Percentiles rank a stretch among this genome's conserved stretches.
Conservation (phyloP, 2,329 filamentous ascomycete species). For the Verticillium klebahnii region DNA sequence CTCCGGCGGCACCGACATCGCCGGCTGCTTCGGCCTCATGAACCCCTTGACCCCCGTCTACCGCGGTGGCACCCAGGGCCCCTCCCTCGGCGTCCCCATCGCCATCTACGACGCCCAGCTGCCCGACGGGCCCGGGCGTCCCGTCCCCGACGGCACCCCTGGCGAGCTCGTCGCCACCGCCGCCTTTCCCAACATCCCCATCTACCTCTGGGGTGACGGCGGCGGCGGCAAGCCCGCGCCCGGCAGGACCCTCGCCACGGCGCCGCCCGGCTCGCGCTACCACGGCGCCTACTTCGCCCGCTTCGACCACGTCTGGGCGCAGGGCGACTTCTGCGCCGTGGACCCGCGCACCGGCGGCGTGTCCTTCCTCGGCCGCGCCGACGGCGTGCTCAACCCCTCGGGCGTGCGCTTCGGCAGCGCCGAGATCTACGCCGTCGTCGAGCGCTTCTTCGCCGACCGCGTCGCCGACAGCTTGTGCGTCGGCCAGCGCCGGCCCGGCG, state of each 20-base stretch:
- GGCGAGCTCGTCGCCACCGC: conserved; percentile 70
- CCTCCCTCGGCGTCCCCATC: conserved; percentile 43
- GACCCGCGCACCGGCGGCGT: conserved; percentile 64
- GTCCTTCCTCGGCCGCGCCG: conserved; percentile 64
- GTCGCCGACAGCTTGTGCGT: conserved; percentile 75
- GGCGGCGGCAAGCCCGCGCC: conserved; percentile 14
- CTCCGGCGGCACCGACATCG: conserved; percentile 72
- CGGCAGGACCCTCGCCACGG: conserved; percentile 8
- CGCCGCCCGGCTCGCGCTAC: conserved; percentile 51
- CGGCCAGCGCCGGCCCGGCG: conserved; percentile 62
- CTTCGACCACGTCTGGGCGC: conserved; percentile 69
- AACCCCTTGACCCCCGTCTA: conserved; percentile 67
- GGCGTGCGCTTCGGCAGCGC: conserved; percentile 76
- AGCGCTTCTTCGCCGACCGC: conserved; percentile 56
- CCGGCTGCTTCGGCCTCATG: conserved; percentile 56
- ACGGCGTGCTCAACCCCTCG: conserved; percentile 75
- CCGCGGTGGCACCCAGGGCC: conserved; percentile 48
- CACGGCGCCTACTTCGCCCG: conserved; percentile 56
- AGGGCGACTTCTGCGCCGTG: conserved; percentile 73
- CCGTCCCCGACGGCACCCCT: conserved; percentile 54
- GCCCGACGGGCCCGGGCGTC: conserved; percentile 35
- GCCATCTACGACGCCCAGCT: conserved; percentile 61
- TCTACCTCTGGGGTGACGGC: conserved; percentile 57
- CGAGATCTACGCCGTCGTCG: conserved; percentile 74
- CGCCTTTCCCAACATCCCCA: conserved; percentile 72